Evolutionary conservation across 2,329 filamentous ascomycete genomes (phyloP).

Genomic region (Talaromyces marneffei): DNA sequence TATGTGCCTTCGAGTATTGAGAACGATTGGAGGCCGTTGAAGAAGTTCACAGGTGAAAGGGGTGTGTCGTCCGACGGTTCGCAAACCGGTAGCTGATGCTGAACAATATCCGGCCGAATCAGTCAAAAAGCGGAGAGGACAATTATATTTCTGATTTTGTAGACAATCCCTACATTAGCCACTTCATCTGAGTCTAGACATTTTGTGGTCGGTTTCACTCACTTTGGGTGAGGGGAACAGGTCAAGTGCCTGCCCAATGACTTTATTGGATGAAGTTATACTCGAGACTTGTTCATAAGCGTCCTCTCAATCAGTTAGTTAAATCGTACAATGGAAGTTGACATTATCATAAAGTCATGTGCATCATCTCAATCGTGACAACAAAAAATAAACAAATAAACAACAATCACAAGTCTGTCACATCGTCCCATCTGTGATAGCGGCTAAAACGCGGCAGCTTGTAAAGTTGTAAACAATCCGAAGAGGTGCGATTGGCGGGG

Average conservation of each 20-base stretch:
- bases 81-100: neutral
- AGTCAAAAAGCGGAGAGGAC: neutral
- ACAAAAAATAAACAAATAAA: neutral
- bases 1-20: neutral
- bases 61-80: neutral
- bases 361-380: neutral
- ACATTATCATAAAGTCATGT: neutral
- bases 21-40: neutral
- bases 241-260: neutral
- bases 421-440: neutral
- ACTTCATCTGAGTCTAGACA: neutral
- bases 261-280: neutral
- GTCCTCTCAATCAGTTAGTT: neutral
- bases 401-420: neutral
- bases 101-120: neutral
- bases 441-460: neutral
- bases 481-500: conserved; percentile 15
- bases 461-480: conserved; percentile 11
- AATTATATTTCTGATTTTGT: neutral
- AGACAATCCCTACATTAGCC: neutral
- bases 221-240: neutral
- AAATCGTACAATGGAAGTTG: neutral
- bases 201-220: neutral
- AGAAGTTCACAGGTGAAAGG: neutral
- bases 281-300: neutral